These are phyloP conservation scores for Cicer cuneatum DNA, from an alignment of 306 rosid species.

Conservation along the genomic window DNA sequence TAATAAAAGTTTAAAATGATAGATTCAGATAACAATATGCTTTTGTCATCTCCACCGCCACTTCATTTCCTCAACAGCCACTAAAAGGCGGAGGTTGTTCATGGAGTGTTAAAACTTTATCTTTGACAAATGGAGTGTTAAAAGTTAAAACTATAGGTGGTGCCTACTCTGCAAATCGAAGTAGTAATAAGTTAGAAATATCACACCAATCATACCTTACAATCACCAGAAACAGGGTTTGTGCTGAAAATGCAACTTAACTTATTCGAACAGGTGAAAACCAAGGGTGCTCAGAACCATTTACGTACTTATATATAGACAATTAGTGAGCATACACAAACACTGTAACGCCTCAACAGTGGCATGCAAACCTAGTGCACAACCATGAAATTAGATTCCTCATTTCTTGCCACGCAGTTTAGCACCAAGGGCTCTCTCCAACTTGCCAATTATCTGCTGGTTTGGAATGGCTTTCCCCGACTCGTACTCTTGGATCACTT, in stretches of 20 bases:
- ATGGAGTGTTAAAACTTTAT: neutral
- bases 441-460: conserved; percentile 79
- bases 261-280: conserved; percentile 38
- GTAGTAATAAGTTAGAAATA: neutral
- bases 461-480: conserved; percentile 90
- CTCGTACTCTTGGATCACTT: conserved; percentile 85
- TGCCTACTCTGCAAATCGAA: neutral
- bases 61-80: neutral
- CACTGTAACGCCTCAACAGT: conserved; percentile 10
- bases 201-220: neutral
- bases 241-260: conserved; percentile 23
- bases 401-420: conserved; percentile 82
- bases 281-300: conserved; percentile 30
- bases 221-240: conserved; percentile 17
- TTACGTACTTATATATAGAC: conserved; percentile 39
- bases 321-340: conserved; percentile 3
- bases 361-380: conserved; percentile 22
- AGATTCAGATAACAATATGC: neutral
- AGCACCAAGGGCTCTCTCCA: conserved; percentile 83
- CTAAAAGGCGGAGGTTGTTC: neutral
- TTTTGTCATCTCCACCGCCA: neutral
- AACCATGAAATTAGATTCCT: conserved; percentile 6
- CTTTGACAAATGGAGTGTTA: neutral
- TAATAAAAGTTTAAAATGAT: neutral
- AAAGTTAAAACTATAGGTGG: neutral